Evolutionary conservation across 257 asterid genomes (phyloP), one percentile per base, ranked within the genome.

Genomic region (Salvia rosmarinus): DNA sequence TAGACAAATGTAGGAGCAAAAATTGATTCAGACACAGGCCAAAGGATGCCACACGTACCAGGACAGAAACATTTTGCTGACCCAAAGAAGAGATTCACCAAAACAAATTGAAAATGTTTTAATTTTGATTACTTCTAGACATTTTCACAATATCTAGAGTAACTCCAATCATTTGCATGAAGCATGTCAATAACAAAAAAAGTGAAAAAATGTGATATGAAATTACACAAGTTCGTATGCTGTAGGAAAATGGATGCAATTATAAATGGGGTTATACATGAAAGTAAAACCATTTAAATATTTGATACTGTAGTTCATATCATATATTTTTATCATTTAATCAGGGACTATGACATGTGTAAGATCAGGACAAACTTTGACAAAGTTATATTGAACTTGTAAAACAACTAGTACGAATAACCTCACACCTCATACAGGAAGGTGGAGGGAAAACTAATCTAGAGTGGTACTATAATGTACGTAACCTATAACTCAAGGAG

Each of bases 211-310:
- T 25, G 42, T 39, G 25, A 34, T 47, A 46, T 37, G 32, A 37
- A 67, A 43, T 43, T 14, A 11, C 39, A 21, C 9, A 42, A 46
- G 13, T 47, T 59, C 17, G 40, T 56, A 34, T 16, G 46, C n/a
- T 11, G 21, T 21, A 13, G n/a, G 14, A 23, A 52, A 52, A 44
- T 52, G 20, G 64, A 55, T 69, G 47, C 16, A 44, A 13, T 8
- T 40, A 23, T 0, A 11, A 6, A 4, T 56, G 63, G 40, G 35
- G 40, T 55, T 37, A 39, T 54, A 25, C 16, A 62, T 21, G 72
- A 25, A 42, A 60, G 39, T 37, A 19, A 17, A 79, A 14, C 12
- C 55, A 52, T 59, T 49, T 35, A 19, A 59, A 68, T 25, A 51
- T 46, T 39, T 56, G 39, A 14, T 16, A 52, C 51, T 50, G 70